Evolutionary conservation across 108 stramenopile species (phyloP).

Genomic region (Bacterosira constricta): DNA sequence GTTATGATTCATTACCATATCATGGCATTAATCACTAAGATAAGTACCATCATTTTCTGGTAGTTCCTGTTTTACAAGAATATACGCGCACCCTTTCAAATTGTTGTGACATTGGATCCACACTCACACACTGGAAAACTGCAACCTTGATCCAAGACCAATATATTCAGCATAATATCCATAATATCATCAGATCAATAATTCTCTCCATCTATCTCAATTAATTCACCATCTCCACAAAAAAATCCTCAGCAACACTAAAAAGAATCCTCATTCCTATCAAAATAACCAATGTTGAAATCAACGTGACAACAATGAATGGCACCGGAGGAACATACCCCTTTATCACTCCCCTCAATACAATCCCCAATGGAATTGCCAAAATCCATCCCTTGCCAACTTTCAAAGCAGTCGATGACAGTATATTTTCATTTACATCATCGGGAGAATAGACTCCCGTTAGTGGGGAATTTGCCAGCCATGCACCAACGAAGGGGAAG

Average conservation of each 20-base stretch:
- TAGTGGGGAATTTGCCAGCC: constrained; percentile 57
- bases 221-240: constrained; percentile 49
- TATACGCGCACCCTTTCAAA: too few species aligned
- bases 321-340: constrained; percentile 70
- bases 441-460: constrained; percentile 56
- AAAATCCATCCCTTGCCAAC: constrained; percentile 65
- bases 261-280: constrained; percentile 33
- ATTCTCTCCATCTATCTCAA: not conserved
- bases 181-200: too few species aligned
- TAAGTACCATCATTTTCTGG: too few species aligned
- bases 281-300: constrained; percentile 66
- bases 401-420: constrained; percentile 18
- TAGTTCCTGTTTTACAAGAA: too few species aligned
- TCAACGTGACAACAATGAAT: constrained; percentile 69
- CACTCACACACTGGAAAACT: too few species aligned
- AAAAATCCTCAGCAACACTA: constrained; percentile 45
- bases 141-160: too few species aligned
- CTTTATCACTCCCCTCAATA: constrained; percentile 58
- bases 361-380: constrained; percentile 65
- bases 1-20: too few species aligned
- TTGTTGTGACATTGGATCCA: too few species aligned
- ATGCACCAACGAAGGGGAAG: constrained; percentile 55
- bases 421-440: constrained; percentile 19
- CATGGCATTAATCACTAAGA: too few species aligned
- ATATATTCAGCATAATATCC: too few species aligned